Conservation (phyloP, 2,329 filamentous ascomycete genomes). For the Penicillium sclerotiorum region DNA sequence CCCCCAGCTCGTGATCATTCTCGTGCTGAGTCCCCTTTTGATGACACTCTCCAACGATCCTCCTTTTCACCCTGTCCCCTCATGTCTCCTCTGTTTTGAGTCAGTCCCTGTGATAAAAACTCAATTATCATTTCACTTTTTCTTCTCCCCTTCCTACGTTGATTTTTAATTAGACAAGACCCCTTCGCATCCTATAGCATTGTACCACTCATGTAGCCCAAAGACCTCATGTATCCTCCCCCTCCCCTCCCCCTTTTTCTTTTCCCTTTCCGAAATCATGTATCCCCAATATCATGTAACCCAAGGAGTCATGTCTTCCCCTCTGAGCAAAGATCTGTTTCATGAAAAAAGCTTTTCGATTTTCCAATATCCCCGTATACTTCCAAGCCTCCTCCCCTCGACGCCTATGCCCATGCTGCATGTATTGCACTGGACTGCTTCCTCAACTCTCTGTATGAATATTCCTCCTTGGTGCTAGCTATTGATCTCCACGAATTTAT, state of each 20-base stretch:
- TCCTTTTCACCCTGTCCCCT: slow-evolving; percentile 8
- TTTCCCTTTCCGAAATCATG: slow-evolving; percentile 42
- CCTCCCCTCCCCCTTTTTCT: slow-evolving; percentile 18
- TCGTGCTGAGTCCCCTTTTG: not conserved
- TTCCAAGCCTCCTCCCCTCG: slow-evolving; percentile 7
- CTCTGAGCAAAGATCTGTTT: slow-evolving; percentile 35
- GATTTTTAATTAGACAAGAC: slow-evolving; percentile 44
- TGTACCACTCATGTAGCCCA: slow-evolving; percentile 31
- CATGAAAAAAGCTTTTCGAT: slow-evolving; percentile 32
- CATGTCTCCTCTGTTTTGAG: slow-evolving; percentile 12
- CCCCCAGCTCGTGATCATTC: not conserved
- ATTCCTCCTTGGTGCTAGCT: not conserved
- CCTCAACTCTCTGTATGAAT: slow-evolving; percentile 16
- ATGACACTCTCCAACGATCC: slow-evolving; percentile 24
- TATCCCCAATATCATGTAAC: slow-evolving; percentile 31
- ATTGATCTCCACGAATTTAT: not conserved
- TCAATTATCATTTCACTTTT: slow-evolving; percentile 22
- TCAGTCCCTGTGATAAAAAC: slow-evolving; percentile 23
- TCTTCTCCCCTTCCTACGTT: slow-evolving; percentile 23
- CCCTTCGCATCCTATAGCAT: slow-evolving; percentile 33
- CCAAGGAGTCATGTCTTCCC: slow-evolving; percentile 19
- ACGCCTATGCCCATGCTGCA: slow-evolving; percentile 7
- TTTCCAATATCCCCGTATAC: slow-evolving; percentile 23
- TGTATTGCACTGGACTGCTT: slow-evolving; percentile 3
- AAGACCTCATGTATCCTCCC: slow-evolving; percentile 46